Percentiles rank a stretch among this genome's conserved stretches.
Conservation (phyloP, 768 basidiomycete species). For the Mycena latifolia region DNA sequence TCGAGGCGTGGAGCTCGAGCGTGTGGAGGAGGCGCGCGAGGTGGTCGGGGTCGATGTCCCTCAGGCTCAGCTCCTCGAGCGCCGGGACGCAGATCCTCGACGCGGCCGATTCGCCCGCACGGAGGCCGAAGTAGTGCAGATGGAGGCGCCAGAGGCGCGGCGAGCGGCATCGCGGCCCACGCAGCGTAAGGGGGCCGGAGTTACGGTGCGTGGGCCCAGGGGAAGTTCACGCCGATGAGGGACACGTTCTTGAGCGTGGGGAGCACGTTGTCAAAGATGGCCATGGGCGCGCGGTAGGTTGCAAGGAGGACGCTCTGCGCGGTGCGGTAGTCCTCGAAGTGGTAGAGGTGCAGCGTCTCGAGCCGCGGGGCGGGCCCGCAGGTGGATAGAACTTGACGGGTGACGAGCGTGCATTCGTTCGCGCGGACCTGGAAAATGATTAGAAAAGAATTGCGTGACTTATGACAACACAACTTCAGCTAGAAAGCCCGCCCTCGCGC, state of each 20-base stretch:
- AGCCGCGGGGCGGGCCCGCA: slow-evolving; percentile 69
- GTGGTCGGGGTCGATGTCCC: slow-evolving; percentile 69
- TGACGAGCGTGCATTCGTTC: slow-evolving; percentile 65
- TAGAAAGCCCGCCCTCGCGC: slow-evolving; percentile 69
- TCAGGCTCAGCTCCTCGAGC: slow-evolving; percentile 61
- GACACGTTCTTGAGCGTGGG: slow-evolving; percentile 68
- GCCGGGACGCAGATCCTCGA: slow-evolving; percentile 50
- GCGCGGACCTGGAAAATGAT: slow-evolving; percentile 55
- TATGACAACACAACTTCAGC: slow-evolving; percentile 53
- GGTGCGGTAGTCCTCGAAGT: slow-evolving; percentile 69
- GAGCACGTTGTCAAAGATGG: slow-evolving; percentile 65
- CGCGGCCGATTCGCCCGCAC: slow-evolving; percentile 31
- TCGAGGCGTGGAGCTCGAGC: slow-evolving; percentile 58
- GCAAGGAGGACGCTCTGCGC: slow-evolving; percentile 65
- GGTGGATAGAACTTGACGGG: slow-evolving; percentile 60
- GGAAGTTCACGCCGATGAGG: slow-evolving; percentile 75
- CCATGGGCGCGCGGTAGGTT: slow-evolving; percentile 70
- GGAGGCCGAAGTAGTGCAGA: slow-evolving; percentile 72
- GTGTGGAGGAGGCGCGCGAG: slow-evolving; percentile 60
- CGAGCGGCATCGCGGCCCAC: slow-evolving; percentile 66
- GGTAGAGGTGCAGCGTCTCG: slow-evolving; percentile 72
- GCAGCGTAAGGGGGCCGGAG: slow-evolving; percentile 66
- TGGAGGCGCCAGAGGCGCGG: slow-evolving; percentile 60
- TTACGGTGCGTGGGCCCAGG: slow-evolving; percentile 65
- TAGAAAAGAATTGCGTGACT: no score